Conservation (phyloP, 2,329 filamentous ascomycete genomes). For the Keithomyces neogunnii region DNA sequence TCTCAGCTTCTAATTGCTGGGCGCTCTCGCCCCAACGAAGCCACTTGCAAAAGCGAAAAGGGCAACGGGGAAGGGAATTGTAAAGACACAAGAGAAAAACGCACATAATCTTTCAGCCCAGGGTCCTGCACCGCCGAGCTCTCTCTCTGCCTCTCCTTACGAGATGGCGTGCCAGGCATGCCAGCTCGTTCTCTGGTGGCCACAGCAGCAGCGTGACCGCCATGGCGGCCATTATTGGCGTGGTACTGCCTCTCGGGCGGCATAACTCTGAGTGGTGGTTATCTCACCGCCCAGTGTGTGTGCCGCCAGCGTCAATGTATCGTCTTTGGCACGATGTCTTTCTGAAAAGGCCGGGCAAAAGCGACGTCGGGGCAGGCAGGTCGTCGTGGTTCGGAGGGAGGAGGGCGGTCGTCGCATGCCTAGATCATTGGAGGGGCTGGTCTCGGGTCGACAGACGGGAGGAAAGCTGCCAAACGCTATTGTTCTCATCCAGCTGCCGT, state of each 20-base stretch:
- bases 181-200: slow-evolving; percentile 35
- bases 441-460: not conserved
- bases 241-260: slow-evolving; percentile 25
- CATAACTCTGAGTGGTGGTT: slow-evolving; percentile 8
- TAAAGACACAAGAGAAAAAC: slow-evolving; percentile 23
- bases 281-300: slow-evolving; percentile 5
- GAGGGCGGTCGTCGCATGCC: not conserved
- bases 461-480: not conserved
- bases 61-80: not conserved
- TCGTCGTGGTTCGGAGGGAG: not conserved
- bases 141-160: slow-evolving; percentile 56
- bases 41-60: not conserved
- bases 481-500: not conserved
- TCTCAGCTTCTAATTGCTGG: not conserved
- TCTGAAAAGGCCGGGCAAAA: not conserved
- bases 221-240: slow-evolving; percentile 36
- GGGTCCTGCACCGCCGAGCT: slow-evolving; percentile 62
- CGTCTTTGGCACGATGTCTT: not conserved
- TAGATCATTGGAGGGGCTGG: not conserved
- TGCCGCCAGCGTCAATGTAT: slow-evolving; percentile 3
- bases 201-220: slow-evolving; percentile 20
- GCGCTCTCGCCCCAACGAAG: not conserved
- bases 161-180: slow-evolving; percentile 49
- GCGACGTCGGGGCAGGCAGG: not conserved
- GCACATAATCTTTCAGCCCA: slow-evolving; percentile 70